Evolutionary conservation across 345 rosid species (phyloP).

Genomic region (Firmiana major): DNA sequence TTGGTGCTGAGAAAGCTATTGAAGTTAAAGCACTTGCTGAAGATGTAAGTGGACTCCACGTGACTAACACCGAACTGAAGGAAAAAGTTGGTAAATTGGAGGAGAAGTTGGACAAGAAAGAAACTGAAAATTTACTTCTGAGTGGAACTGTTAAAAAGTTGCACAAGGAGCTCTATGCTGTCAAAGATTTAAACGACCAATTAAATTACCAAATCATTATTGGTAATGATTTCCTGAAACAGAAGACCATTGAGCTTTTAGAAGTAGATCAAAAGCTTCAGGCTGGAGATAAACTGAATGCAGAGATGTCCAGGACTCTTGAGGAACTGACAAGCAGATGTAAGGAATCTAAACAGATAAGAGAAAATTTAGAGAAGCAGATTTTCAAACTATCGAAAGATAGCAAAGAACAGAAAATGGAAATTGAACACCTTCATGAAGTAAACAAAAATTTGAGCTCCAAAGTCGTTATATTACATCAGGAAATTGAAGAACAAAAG

Average conservation of each 20-base stretch:
- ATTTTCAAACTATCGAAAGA: conserved; percentile 38
- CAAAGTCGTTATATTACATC: conserved; percentile 29
- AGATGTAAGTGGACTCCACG: conserved; percentile 34
- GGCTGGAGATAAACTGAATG: conserved; percentile 45
- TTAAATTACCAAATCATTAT: conserved; percentile 45
- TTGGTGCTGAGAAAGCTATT: conserved; percentile 49
- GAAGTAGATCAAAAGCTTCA: conserved; percentile 66
- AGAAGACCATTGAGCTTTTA: conserved; percentile 51
- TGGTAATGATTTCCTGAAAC: conserved; percentile 48
- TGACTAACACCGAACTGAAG: conserved; percentile 38
- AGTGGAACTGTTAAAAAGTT: conserved; percentile 43
- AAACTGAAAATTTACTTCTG: conserved; percentile 42
- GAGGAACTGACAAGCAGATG: conserved; percentile 63
- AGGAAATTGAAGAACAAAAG: conserved; percentile 48
- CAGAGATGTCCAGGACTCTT: conserved; percentile 50
- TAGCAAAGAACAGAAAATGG: conserved; percentile 34
- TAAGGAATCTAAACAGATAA: conserved; percentile 37
- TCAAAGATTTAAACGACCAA: conserved; percentile 48
- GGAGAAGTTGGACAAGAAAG: conserved; percentile 45
- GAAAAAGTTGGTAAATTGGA: conserved; percentile 44
- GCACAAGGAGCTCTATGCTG: conserved; percentile 51
- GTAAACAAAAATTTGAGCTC: conserved; percentile 51
- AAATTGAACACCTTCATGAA: conserved; percentile 43
- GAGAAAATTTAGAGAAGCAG: conserved; percentile 41
- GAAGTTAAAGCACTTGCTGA: conserved; percentile 45